Conservation (phyloP, 805 yeast genomes). For the Ascoidea tarda region DNA sequence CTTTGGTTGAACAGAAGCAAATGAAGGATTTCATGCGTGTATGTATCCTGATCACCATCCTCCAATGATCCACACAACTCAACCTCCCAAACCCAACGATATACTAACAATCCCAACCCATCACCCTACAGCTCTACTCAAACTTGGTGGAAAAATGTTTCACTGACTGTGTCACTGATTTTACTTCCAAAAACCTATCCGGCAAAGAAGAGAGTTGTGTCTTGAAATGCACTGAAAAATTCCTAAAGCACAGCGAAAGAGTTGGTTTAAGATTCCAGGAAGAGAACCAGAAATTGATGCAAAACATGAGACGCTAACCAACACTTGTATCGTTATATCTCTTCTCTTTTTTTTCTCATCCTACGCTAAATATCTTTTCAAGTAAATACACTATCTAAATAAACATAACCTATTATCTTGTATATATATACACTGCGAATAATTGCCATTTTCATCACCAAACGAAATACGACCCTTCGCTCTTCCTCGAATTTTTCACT, state of each 20-base stretch:
- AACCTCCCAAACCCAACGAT: not conserved
- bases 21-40: slow-evolving; percentile 98
- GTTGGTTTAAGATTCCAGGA: slow-evolving; percentile 99
- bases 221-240: slow-evolving; percentile 89
- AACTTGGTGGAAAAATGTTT: slow-evolving; percentile 94
- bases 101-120: not conserved
- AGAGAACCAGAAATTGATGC: slow-evolving; percentile 75
- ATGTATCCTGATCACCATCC: slow-evolving; percentile 8
- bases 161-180: slow-evolving; percentile 94
- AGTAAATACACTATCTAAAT: too few species aligned
- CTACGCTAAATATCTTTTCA: too few species aligned
- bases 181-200: slow-evolving; percentile 83
- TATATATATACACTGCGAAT: too few species aligned
- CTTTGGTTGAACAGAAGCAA: slow-evolving; percentile 90
- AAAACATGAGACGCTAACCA: slow-evolving; percentile 34
- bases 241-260: slow-evolving; percentile 95
- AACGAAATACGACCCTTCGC: too few species aligned
- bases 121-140: slow-evolving; percentile 45
- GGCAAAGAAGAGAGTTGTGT: slow-evolving; percentile 78
- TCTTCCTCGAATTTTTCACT: too few species aligned
- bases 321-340: too few species aligned
- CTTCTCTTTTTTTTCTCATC: too few species aligned
- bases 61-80: too few species aligned
- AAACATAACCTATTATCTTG: too few species aligned
- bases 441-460: too few species aligned